phyloP scores from a whole-genome alignment of 495 filamentous ascomycete species.

The Podospora sp. region DNA sequence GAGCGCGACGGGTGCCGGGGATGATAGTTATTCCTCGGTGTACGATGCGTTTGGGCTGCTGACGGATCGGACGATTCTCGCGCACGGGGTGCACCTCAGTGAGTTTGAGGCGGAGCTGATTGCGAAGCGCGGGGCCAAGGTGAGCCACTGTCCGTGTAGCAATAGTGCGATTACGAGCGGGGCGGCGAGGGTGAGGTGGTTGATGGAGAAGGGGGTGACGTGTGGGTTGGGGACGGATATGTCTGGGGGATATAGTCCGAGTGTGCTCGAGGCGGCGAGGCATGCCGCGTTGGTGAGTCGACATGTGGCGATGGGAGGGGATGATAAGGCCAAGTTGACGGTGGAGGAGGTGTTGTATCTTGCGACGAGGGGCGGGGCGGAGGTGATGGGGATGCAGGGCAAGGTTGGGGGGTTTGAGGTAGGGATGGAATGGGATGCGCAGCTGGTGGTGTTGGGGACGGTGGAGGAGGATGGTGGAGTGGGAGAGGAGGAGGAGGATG shows the following conservation, averaged over 20 bases:
- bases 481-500: conserved; percentile 31
- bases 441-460: conserved; percentile 65
- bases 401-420: conserved; percentile 76
- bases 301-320: conserved; percentile 60
- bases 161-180: conserved; percentile 82
- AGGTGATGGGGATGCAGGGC: conserved; percentile 68
- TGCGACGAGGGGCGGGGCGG: conserved; percentile 78
- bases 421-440: conserved; percentile 90
- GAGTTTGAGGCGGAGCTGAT: conserved; percentile 66
- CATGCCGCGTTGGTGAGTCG: conserved; percentile 76
- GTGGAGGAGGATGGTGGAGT: conserved; percentile 44
- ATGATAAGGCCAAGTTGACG: conserved; percentile 59
- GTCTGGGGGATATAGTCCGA: conserved; percentile 78
- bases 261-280: conserved; percentile 75
- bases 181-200: conserved; percentile 65
- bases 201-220: conserved; percentile 73
- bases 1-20: conserved; percentile 31
- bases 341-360: conserved; percentile 90
- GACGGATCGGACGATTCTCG: conserved; percentile 73
- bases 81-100: conserved; percentile 79
- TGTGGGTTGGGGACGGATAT: conserved; percentile 91
- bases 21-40: conserved; percentile 68
- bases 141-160: conserved; percentile 84
- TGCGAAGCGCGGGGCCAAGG: conserved; percentile 58
- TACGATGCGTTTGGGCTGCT: conserved; percentile 77